Conservation (phyloP, 306 rosid species). For the Trifolium fragiferum region DNA sequence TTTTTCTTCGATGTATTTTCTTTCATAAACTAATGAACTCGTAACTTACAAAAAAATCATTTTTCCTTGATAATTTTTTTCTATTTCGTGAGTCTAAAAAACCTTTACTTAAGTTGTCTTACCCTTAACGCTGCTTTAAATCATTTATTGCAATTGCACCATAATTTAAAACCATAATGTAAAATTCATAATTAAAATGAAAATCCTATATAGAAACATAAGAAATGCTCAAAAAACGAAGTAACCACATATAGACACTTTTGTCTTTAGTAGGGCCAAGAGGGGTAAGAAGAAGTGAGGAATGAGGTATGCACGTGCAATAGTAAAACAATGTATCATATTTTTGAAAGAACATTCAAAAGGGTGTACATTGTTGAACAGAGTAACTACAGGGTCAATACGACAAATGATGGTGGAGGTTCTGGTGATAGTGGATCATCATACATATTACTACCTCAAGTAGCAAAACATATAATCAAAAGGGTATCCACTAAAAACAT, state of each 20-base stretch:
- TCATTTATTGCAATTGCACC: no score
- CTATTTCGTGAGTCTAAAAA: no score
- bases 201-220: slow-evolving; percentile 9
- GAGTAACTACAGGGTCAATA: slow-evolving; percentile 45
- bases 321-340: slow-evolving; percentile 43
- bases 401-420: slow-evolving; percentile 82
- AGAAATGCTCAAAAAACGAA: neutral
- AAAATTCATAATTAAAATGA: neutral
- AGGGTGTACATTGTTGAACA: slow-evolving; percentile 49
- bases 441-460: slow-evolving; percentile 51
- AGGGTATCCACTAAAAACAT: slow-evolving; percentile 47
- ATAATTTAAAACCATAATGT: neutral
- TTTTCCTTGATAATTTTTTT: no score
- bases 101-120: no score
- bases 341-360: slow-evolving; percentile 43
- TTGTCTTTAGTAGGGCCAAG: slow-evolving; percentile 38
- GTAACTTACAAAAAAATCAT: no score
- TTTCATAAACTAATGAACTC: no score
- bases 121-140: no score
- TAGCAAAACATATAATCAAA: slow-evolving; percentile 47
- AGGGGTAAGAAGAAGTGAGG: slow-evolving; percentile 35
- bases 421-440: slow-evolving; percentile 81
- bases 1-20: no score
- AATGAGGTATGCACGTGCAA: slow-evolving; percentile 46
- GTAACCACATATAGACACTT: neutral